phyloP scores from a whole-genome alignment of 768 basidiomycete species.

The Austroboletus festivus region DNA sequence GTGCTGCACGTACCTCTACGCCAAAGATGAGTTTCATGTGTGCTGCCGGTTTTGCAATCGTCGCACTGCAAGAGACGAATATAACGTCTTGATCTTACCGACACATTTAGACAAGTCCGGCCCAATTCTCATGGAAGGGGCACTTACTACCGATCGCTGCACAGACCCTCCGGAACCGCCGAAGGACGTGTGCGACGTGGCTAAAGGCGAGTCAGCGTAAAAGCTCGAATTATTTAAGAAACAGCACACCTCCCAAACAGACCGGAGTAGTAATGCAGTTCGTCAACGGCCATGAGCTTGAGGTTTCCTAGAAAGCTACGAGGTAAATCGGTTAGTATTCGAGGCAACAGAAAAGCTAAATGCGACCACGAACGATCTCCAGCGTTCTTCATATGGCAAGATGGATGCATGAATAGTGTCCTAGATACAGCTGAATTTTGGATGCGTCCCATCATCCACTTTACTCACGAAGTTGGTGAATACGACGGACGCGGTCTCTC shows the following conservation, averaged over 20 bases:
- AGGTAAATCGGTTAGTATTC: slow-evolving; percentile 1
- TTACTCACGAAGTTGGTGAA: slow-evolving; percentile 82
- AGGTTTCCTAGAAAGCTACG: slow-evolving; percentile 72
- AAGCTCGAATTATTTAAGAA: background rate
- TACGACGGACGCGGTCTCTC: slow-evolving; percentile 73
- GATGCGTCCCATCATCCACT: background rate
- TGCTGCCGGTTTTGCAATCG: slow-evolving; percentile 68
- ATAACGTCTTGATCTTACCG: slow-evolving; percentile 45
- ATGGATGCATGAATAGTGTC: slow-evolving; percentile 86
- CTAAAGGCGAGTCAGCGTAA: slow-evolving; percentile 34
- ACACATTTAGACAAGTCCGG: background rate
- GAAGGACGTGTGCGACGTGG: slow-evolving; percentile 77
- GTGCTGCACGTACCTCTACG: slow-evolving; percentile 41
- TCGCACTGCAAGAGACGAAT: slow-evolving; percentile 88
- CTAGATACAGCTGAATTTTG: slow-evolving; percentile 33
- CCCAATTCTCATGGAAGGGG: background rate
- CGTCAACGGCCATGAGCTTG: slow-evolving; percentile 77
- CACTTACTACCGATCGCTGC: slow-evolving; percentile 72
- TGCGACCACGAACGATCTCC: slow-evolving; percentile 57
- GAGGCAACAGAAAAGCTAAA: background rate
- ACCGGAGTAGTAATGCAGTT: slow-evolving; percentile 83
- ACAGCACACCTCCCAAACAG: slow-evolving; percentile 66
- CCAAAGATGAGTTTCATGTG: slow-evolving; percentile 81
- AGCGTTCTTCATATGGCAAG: slow-evolving; percentile 77
- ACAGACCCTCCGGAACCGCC: slow-evolving; percentile 73